Evolutionary conservation across 2,329 filamentous ascomycete genomes (phyloP).

Genomic region (Rutstroemia sp.): DNA sequence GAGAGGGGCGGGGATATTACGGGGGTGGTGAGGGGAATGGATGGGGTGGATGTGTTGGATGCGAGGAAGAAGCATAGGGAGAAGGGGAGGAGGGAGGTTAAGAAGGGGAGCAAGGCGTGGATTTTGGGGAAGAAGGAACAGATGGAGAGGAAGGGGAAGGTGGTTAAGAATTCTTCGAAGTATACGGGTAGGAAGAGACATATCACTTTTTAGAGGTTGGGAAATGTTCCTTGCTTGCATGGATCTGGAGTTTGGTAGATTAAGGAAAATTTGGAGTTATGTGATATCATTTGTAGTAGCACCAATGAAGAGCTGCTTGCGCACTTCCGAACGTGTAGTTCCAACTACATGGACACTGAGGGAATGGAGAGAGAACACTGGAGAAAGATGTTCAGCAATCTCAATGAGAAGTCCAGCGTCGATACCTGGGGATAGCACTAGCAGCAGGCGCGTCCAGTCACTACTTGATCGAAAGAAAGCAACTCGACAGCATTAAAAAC

Average conservation of each 20-base stretch:
- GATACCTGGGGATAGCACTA: no score
- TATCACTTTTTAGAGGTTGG: conserved; percentile 55
- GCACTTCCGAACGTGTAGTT: no score
- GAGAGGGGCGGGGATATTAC: conserved; percentile 64
- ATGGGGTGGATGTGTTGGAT: conserved; percentile 77
- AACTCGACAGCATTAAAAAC: no score
- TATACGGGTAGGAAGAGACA: conserved; percentile 89
- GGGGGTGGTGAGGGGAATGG: conserved; percentile 81
- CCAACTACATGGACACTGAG: no score
- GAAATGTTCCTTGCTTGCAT: conserved; percentile 12
- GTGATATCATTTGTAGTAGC: conserved; percentile 7
- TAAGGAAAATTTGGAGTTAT: conserved; percentile 12
- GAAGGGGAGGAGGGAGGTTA: conserved; percentile 44
- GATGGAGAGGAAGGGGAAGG: conserved; percentile 89
- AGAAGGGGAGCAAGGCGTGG: conserved; percentile 81
- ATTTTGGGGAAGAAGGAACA: conserved; percentile 84
- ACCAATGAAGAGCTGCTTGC: background rate
- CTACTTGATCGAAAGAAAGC: no score
- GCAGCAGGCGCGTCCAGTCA: no score
- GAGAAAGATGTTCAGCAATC: no score
- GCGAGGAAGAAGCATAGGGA: conserved; percentile 45
- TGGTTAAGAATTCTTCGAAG: conserved; percentile 86
- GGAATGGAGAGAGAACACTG: no score
- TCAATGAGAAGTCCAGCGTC: no score
- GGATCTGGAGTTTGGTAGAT: conserved; percentile 22